Base-by-base conservation (phyloP, 768 basidiomycete species). In the Lepiota brunneoincarnata region DNA sequence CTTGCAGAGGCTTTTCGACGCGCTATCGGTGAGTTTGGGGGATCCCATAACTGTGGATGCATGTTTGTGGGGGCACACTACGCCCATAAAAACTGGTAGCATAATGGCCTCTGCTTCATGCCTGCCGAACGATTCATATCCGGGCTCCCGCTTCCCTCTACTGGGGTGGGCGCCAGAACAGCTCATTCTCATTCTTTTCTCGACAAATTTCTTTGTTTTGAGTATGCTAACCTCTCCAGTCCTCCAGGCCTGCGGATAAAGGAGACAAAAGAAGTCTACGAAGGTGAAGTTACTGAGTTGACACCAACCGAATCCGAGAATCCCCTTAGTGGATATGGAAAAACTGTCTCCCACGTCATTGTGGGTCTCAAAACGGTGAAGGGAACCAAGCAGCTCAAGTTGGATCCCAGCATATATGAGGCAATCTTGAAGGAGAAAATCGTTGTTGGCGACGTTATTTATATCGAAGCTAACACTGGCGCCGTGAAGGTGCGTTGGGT, bases 181-280 rank as follows among this genome's bases (percentile, higher is more conserved):
- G 37, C 7, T 24, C 20, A 15, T 38, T 23, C 46, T 47, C 0
- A 7, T 47, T 18, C 47, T 14, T 43, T 34, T 39, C 14, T 31
- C 40, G 23, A 43, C 28, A 21, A 37, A 17, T 18, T 5, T 18
- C 14, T 45, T 47, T 37, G 11, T 34, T 26, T n/a, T 18, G 11
- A 34, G 24, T 51, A 18, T 35, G 49, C 34, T 49, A 17, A 58
- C 50, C 17, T 55, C 53, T 58, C 55, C 21, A 34, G 39, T 31
- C 21, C n/a, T 14, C 11, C 66, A 95, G 95, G 96, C 43, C 80
- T 98, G 35, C 85, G 96, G 67, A 97, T 98, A 77, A 98, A 98
- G 71, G 97, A 98, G 72, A 98, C 95, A 5, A 98, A 99, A 68
- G 93, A 97, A 65, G 94, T 98, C 6, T 98, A 95, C 70, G 96